A percentile compares a stretch with the other conserved stretches of the same genome.
phyloP scores from a whole-genome alignment of 495 filamentous ascomycete species.

The Penicillium lagena region DNA sequence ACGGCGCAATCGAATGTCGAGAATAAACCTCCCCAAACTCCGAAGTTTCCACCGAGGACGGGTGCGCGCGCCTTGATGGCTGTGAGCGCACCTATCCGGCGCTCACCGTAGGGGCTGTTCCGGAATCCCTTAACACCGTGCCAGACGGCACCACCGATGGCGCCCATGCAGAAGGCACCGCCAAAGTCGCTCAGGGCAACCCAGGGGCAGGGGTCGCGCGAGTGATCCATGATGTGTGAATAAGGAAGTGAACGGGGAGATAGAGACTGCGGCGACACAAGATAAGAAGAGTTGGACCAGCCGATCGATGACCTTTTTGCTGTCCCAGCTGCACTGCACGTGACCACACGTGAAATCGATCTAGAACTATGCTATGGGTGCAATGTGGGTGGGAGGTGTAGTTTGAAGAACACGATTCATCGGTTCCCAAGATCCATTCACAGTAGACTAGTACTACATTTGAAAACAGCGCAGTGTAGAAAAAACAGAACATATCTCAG shows the following conservation, averaged over 20 bases:
- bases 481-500: not conserved
- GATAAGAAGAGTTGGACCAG: no score
- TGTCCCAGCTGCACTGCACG: no score
- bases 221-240: slow-evolving; percentile 72
- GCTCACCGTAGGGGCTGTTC: slow-evolving; percentile 85
- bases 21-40: slow-evolving; percentile 94
- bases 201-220: slow-evolving; percentile 93
- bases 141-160: slow-evolving; percentile 91
- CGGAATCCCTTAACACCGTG: slow-evolving; percentile 96
- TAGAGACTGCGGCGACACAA: no score
- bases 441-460: no score
- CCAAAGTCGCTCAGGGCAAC: slow-evolving; percentile 95
- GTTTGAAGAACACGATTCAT: no score
- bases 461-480: no score
- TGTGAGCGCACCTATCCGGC: slow-evolving; percentile 90
- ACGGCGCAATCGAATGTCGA: slow-evolving; percentile 90
- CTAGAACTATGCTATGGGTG: no score
- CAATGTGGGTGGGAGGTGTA: no score
- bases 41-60: slow-evolving; percentile 95
- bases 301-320: no score
- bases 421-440: no score
- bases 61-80: slow-evolving; percentile 96
- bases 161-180: slow-evolving; percentile 93
- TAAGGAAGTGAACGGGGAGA: not conserved
- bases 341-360: no score